A percentile compares a stretch with the other conserved stretches of the same genome.
These are phyloP conservation scores for Podospora pseudoanserina DNA, from an alignment of 495 filamentous ascomycete genomes.

Conservation along the genomic window DNA sequence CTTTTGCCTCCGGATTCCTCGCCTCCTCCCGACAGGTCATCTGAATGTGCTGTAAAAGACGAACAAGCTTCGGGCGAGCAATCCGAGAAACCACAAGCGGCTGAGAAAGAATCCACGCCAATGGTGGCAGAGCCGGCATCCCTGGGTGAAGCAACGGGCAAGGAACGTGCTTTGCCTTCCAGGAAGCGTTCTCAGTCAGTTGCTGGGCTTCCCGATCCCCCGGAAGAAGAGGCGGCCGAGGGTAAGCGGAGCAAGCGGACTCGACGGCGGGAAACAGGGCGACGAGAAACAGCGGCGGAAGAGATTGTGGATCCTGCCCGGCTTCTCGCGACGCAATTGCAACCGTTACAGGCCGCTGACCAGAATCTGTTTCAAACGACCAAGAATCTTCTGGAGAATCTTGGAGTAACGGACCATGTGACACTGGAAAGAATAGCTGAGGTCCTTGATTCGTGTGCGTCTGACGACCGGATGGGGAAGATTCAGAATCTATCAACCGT, in stretches of 20 bases:
- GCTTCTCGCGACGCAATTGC: conserved; percentile 67
- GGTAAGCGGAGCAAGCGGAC: conserved; percentile 80
- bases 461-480: conserved; percentile 43
- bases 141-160: conserved; percentile 23
- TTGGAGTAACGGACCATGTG: conserved; percentile 56
- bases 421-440: conserved; percentile 49
- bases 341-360: conserved; percentile 66
- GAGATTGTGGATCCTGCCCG: conserved; percentile 67
- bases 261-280: conserved; percentile 57
- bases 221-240: conserved; percentile 56
- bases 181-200: conserved; percentile 64
- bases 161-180: conserved; percentile 37
- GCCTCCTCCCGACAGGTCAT: not conserved
- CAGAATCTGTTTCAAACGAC: conserved; percentile 70
- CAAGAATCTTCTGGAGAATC: conserved; percentile 60
- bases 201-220: conserved; percentile 54
- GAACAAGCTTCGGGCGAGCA: conserved; percentile 17
- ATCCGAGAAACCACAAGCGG: conserved; percentile 13
- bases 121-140: conserved; percentile 8
- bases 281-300: conserved; percentile 65
- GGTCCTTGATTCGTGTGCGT: conserved; percentile 50
- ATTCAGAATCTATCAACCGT: conserved; percentile 37
- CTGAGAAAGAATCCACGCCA: conserved; percentile 11
- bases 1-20: conserved; percentile 21
- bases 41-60: conserved; percentile 1